Base-by-base conservation (phyloP, 306 rosid species). In the Oemleria cerasiformis region DNA sequence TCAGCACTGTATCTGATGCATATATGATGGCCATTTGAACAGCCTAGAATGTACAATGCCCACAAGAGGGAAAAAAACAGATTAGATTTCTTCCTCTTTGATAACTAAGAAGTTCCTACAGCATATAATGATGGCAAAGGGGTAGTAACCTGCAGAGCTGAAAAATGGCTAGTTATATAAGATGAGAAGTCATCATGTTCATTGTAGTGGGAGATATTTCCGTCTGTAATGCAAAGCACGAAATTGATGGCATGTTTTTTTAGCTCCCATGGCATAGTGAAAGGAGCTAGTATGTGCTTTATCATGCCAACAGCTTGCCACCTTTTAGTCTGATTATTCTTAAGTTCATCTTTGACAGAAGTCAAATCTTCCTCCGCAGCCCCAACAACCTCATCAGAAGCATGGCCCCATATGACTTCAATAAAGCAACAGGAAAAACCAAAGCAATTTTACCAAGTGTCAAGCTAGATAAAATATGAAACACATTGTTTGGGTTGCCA, bases 301-400 rank as follows among this genome's bases (percentile, higher is more conserved):
- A 88, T 64, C 83, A 79, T 81, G 87, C 96, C 92, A 72, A 94
- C 68, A 70, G 99, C 97, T 75, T 85, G 84, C 96, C 96, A 91
- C 85, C 99, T 89, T 84, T 82, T 80, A 44, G 76, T 82, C 65
- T 51, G 92, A 79, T 85, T 77, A 71, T 75, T 75, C 58, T 71
- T 60, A 70, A 91, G 96, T 72, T 88, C 88, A 69, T 82, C 80
- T 78, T 82, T 78, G 75, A 94, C 57, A 51, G 73, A 71, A 68
- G 57, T 19, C 73, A 94, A 61, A 72, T 88, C 84, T 80, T 82
- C 91, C 68, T 78, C 79, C 25, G 87, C 81, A 74, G 88, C 84
- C 64, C 48, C 57, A 63, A 82, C 88, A 82, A 87, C 83, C 65
- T 75, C 86, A 65, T 88, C 86, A 21, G 81, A 89, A 75, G 71